A percentile compares a stretch with the other conserved stretches of the same genome.
phyloP scores from a whole-genome alignment of 2,329 filamentous ascomycete genomes.

The Trichophaea hybrida region DNA sequence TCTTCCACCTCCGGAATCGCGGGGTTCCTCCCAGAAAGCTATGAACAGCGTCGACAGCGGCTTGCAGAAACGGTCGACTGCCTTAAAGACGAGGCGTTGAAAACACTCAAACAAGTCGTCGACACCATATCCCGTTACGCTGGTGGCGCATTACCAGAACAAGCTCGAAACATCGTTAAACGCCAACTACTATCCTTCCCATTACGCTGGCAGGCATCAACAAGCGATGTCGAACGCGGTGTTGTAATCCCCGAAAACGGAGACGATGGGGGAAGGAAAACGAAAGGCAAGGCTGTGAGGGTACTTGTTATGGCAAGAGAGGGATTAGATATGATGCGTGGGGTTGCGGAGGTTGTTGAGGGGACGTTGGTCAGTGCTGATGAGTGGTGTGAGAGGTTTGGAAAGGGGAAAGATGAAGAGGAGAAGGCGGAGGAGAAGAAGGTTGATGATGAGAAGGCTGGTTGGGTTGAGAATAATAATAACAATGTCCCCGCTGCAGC shows the following conservation, averaged over 20 bases:
- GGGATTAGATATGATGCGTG: constrained; percentile 83
- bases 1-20: constrained; percentile 22
- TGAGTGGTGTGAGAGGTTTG: constrained; percentile 72
- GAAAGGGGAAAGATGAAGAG: constrained; percentile 31
- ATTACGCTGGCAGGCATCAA: constrained; percentile 54
- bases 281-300: constrained; percentile 30
- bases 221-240: constrained; percentile 26
- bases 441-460: background rate
- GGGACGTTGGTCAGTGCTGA: constrained; percentile 84
- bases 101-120: constrained; percentile 66
- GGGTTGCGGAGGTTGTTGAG: constrained; percentile 76
- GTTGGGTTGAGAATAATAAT: background rate
- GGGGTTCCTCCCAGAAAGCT: constrained; percentile 17
- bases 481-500: background rate
- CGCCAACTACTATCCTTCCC: constrained; percentile 73
- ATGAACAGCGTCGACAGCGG: constrained; percentile 35
- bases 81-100: constrained; percentile 57
- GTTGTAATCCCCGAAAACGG: constrained; percentile 34
- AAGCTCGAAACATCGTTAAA: constrained; percentile 69
- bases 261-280: constrained; percentile 39
- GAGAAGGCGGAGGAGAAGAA: background rate
- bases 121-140: constrained; percentile 78
- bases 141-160: constrained; percentile 79
- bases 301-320: constrained; percentile 79
- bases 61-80: constrained; percentile 50